Base-by-base conservation (phyloP, 2,329 filamentous ascomycete genomes). In the Chrysoporthe deuterocubensis region DNA sequence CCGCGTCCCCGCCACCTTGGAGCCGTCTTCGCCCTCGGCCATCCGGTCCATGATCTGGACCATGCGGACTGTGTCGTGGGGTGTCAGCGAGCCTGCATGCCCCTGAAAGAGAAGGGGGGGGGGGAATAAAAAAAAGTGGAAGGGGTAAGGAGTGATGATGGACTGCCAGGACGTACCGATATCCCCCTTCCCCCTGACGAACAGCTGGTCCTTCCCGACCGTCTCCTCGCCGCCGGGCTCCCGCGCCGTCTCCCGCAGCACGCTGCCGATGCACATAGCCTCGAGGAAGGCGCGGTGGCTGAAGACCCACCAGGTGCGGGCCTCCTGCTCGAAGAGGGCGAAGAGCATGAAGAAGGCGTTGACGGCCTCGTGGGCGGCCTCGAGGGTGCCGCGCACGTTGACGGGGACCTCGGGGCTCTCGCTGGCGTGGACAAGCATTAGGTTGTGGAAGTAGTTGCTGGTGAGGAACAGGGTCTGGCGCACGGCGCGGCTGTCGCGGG, bases 241-340 rank as follows among this genome's bases (percentile, higher is more conserved):
- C 50, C 79, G 81, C 3, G 77, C 74, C 26, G 82, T 81, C 75
- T 89, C 86, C 52, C 83, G 80, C 67, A 90, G 76, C 34, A 89
- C 83, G 70, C 84, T 85, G 32, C 87, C 87, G 60, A 91, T 92
- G 78, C 87, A 92, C 74, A 90, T 76, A 43, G 90, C 90, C 80
- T 94, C 92, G 64, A 94, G 83, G 74, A 94, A 94, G 0, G 92
- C 92, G 1, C 92, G 83, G 75, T 94, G 92, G 76, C 93, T 92
- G 72, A 94, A 93, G 0, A 93, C 91, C 92, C 92, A 95, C 92
- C 92, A 94, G 0, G 94, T 91, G 16, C 89, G 85, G 1, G 91
- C 90, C 79, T 95, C 92, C 18, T 82, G 82, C 72, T 90, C 87
- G 70, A 94, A 89, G 14, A 92, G 79, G 48, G 81, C 82, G 78